Base-by-base conservation (phyloP, 2,329 filamentous ascomycete species). In the Penicillium nordicum region DNA sequence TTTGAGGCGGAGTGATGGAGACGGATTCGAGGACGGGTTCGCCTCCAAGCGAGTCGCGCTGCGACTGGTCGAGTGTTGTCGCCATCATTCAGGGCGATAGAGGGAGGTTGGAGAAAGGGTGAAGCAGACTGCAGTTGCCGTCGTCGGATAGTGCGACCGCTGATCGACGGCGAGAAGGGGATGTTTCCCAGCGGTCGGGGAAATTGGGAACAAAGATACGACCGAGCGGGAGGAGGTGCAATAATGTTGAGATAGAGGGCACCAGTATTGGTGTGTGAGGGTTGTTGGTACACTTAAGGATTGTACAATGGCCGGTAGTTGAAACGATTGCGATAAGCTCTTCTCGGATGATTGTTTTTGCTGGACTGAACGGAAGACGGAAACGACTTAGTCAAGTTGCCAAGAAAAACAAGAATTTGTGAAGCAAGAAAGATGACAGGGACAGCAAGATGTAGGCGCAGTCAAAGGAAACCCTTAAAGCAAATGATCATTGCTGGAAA, bases 1-100 rank as follows among this genome's bases (percentile, higher is more conserved):
- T 77, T 38, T 74, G 72, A 41, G 75, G 75, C 34, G 75, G 75
- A 52, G 75, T 77, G 32, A 77, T 76, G 32, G 74, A 76, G 18
- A 68, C 67, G 36, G 71, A 65, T 37, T 68, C 67, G 45, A 66
- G 61, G 47, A 66, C 59, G 45, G 64, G 57, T 42, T 60, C 58
- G 38, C 62, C 62, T 42, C 60, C 63, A 53, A 69, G 63, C 25
- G 63, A 59, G 27, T 68, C 66, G 53, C 67, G 53, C 43, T 60
- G 56, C 40, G 71, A 63, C 59, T 72, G 68, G 54, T 74, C 70
- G 55, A 72, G 57, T 51, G 65, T 59, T 50, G 68, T 64, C 62
- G 71, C 68, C 73, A 76, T 75, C 57, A 57, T 71, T 56, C 61
- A 59, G 58, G 61, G 54, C 47, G 55, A 57, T 41, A 38, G 50